These are phyloP conservation scores for Trypethelium eluteriae DNA, from an alignment of 495 filamentous ascomycete genomes.

Conservation along the genomic window DNA sequence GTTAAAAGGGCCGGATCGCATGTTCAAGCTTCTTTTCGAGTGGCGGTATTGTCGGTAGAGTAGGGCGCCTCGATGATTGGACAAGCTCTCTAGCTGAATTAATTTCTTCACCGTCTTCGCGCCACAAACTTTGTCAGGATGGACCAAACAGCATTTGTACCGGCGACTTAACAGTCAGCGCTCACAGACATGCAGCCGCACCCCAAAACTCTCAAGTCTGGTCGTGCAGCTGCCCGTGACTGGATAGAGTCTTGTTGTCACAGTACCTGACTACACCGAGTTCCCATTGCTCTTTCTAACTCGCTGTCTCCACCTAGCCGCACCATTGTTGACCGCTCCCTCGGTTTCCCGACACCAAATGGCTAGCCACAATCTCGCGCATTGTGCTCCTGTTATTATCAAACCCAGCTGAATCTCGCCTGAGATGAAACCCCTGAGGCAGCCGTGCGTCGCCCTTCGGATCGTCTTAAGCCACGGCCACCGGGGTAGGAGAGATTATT, in stretches of 20 bases:
- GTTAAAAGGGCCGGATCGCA: neutral
- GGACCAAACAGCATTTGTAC: slow-evolving; percentile 8
- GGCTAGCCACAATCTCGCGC: neutral
- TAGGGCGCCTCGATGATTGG: neutral
- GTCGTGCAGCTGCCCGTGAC: neutral
- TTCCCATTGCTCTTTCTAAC: neutral
- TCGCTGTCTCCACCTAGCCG: neutral
- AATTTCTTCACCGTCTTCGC: slow-evolving; percentile 11
- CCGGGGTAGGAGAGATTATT: neutral
- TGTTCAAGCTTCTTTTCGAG: neutral
- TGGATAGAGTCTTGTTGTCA: neutral
- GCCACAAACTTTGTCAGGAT: slow-evolving; percentile 5
- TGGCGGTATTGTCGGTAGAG: no score
- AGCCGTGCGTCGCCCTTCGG: neutral
- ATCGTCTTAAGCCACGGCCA: neutral
- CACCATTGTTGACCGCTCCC: neutral
- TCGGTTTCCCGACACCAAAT: neutral
- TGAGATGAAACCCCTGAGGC: neutral
- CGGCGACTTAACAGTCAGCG: neutral
- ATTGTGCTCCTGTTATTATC: neutral
- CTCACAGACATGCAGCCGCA: slow-evolving; percentile 6
- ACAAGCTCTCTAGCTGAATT: neutral
- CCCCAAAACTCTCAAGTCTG: neutral
- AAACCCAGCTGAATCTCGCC: neutral
- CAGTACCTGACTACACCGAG: neutral